phyloP scores from a whole-genome alignment of 1,284 basidiomycete genomes.

The Naganishia sp. region DNA sequence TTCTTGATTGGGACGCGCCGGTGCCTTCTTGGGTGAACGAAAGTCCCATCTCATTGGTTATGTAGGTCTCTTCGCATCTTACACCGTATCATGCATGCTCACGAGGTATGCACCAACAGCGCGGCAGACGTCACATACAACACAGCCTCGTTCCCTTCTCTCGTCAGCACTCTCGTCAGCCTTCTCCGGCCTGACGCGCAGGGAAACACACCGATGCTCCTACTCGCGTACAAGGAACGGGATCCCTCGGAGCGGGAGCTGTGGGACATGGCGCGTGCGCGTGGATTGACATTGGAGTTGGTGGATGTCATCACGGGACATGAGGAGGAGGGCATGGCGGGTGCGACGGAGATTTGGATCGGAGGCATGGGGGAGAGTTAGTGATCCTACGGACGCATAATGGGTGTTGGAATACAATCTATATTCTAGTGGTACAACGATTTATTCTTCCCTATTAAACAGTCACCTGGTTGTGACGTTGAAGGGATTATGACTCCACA shows the following conservation, averaged over 20 bases:
- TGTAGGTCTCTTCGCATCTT: constrained; percentile 41
- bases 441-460: too few species aligned
- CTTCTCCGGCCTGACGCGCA: constrained; percentile 37
- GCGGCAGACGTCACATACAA: constrained; percentile 91
- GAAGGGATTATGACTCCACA: too few species aligned
- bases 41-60: constrained; percentile 40
- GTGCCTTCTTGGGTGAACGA: constrained; percentile 59
- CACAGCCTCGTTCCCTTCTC: constrained; percentile 69
- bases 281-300: constrained; percentile 44
- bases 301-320: constrained; percentile 64
- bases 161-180: constrained; percentile 43
- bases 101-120: constrained; percentile 53
- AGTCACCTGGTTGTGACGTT: too few species aligned
- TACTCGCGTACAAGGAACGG: constrained; percentile 81
- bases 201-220: constrained; percentile 46
- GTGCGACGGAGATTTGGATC: constrained; percentile 73
- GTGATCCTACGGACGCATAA: too few species aligned
- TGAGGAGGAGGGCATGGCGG: constrained; percentile 58
- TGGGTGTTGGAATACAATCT: too few species aligned
- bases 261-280: constrained; percentile 63
- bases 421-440: too few species aligned
- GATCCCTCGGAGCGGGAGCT: constrained; percentile 69
- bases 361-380: constrained; percentile 30
- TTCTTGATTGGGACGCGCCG: constrained; percentile 73
- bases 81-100: neutral